These are phyloP conservation scores for Cytospora piceae DNA, from an alignment of 2,329 filamentous ascomycete species.

Conservation along the genomic window DNA sequence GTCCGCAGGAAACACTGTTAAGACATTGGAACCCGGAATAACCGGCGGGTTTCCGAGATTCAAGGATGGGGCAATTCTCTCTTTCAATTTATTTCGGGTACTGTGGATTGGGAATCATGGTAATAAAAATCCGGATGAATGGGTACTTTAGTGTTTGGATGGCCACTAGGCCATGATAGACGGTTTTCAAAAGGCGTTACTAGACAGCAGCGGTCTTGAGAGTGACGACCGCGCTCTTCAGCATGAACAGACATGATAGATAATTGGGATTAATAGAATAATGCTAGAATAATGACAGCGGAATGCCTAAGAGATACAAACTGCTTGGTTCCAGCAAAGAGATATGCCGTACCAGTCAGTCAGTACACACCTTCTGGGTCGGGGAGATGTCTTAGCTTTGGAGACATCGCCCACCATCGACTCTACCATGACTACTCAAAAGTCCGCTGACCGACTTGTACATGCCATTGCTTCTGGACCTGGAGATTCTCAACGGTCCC, in stretches of 20 bases:
- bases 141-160: not conserved
- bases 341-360: no score
- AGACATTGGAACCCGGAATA: not conserved
- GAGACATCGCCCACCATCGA: no score
- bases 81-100: not conserved
- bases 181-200: not conserved
- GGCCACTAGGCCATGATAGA: not conserved
- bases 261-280: not conserved
- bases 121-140: not conserved
- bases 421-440: no score
- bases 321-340: no score
- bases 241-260: not conserved
- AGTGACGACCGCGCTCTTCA: not conserved
- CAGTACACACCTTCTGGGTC: no score
- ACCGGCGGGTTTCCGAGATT: not conserved
- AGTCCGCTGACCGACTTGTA: no score
- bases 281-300: no score
- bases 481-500: no score
- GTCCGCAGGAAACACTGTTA: not conserved
- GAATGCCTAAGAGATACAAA: no score
- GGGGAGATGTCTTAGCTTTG: no score
- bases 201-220: not conserved
- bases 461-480: no score
- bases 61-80: not conserved
- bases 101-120: not conserved